Base-by-base conservation (phyloP, 2,329 filamentous ascomycete genomes). In the Monascus ruber region DNA sequence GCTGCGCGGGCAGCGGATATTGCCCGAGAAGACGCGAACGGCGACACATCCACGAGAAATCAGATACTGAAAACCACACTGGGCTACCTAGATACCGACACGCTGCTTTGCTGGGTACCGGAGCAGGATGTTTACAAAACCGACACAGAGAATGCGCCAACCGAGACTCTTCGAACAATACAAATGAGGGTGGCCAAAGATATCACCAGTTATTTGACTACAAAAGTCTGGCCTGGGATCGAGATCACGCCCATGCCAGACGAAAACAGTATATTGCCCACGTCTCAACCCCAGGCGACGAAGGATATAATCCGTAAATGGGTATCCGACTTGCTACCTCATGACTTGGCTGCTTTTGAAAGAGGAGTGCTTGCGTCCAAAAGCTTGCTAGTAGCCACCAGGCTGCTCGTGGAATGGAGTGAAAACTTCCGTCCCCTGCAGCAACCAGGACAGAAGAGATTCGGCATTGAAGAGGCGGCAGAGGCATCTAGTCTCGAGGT, bases 11-110 rank as follows among this genome's bases (percentile, higher is more conserved):
- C 87, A 0, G 63, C 89, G 26, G 89, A 96, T 56, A 84, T 96
- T 40, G 71, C 70, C 35, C 71, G 71, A 17, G 81, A 86, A 49
- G 85, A 94, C 48, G 58, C 58, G 0, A 47, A 62, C 6, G 70
- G 69, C 3, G 60, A 69, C 31, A 58, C 53, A 10, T 67, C 70
- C 24, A 71, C 83, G 31, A 74, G 88, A 29, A 58, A 73, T 0
- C 68, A 73, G 32, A 79, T 95, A 35, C 66, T 82, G 10, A 70
- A 68, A 11, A 80, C 77, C 46, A 66, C 91, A 37, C 75, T 96
- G 72, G 76, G 83, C 35, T 96, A 96, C 62, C 74, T 98, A 25
- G 80, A 87, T 52, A 96, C 91, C 1, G 91, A 98, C 64, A 88
- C 85, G 0, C 67, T 96, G 29, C 76, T 98, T 1, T 96, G 89